Conservation (phyloP, 2,329 filamentous ascomycete species). For the Cladobotryum mycophilum region DNA sequence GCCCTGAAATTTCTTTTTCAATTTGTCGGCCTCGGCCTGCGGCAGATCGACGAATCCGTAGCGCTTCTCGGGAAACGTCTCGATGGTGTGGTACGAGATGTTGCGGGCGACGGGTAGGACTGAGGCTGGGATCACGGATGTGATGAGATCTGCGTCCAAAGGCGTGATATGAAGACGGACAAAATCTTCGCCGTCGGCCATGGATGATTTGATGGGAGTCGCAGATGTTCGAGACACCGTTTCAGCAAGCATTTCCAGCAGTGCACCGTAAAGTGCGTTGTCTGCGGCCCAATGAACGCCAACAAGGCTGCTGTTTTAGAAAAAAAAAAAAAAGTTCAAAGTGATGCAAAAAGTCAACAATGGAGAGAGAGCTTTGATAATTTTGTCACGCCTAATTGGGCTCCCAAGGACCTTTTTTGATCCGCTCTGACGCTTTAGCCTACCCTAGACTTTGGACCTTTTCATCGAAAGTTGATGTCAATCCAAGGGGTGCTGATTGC, state of each 20-base stretch:
- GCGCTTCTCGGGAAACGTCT: slow-evolving; percentile 82
- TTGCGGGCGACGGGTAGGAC: slow-evolving; percentile 62
- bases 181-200: slow-evolving; percentile 20
- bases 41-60: slow-evolving; percentile 91
- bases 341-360: no score
- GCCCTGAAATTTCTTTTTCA: slow-evolving; percentile 87
- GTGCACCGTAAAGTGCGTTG: no score
- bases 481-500: no score
- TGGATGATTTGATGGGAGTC: slow-evolving; percentile 1
- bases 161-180: slow-evolving; percentile 75
- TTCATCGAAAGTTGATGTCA: no score
- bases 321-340: no score
- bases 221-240: background rate
- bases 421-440: no score
- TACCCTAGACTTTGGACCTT: no score
- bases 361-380: no score
- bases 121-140: slow-evolving; percentile 63
- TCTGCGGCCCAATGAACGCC: background rate
- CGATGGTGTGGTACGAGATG: slow-evolving; percentile 79
- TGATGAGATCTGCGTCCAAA: slow-evolving; percentile 67
- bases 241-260: background rate
- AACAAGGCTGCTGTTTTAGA: background rate
- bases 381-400: no score
- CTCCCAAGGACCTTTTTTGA: no score
- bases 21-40: slow-evolving; percentile 73